Evolutionary conservation across 495 filamentous ascomycete genomes (phyloP).

Genomic region (Xylaria acuta): DNA sequence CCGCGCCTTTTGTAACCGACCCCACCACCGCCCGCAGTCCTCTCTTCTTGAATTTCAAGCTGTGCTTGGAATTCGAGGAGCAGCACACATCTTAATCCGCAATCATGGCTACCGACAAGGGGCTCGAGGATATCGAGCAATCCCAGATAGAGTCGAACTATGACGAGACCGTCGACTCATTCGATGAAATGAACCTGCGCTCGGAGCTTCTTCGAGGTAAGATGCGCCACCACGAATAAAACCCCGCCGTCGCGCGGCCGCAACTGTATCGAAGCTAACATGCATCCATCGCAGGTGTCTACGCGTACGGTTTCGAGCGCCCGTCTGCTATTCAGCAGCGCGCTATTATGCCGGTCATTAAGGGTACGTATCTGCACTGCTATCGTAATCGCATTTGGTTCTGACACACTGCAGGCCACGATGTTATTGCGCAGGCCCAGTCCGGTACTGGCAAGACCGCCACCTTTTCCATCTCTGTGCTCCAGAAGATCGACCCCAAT

Average conservation of each 20-base stretch:
- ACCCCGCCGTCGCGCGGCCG: conserved; percentile 13
- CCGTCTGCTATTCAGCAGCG: conserved; percentile 99
- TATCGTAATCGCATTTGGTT: conserved; percentile 25
- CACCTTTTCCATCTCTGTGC: conserved; percentile 97
- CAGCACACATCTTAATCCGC: conserved; percentile 59
- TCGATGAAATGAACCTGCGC: conserved; percentile 97
- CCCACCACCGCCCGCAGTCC: conserved; percentile 47
- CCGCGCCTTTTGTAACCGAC: conserved; percentile 51
- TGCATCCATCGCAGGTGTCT: conserved; percentile 71
- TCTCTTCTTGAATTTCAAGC: conserved; percentile 63
- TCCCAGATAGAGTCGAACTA: conserved; percentile 99
- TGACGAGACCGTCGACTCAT: conserved; percentile 99
- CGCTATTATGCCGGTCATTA: conserved; percentile 99
- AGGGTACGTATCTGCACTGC: conserved; percentile 71
- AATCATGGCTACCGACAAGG: conserved; percentile 97
- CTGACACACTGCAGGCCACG: conserved; percentile 69
- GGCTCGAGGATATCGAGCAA: conserved; percentile 88
- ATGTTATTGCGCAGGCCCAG: conserved; percentile 99
- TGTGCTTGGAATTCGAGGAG: conserved; percentile 75
- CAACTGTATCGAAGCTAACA: conserved; percentile 18
- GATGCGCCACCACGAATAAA: conserved; percentile 33
- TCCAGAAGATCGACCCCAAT: conserved; percentile 95
- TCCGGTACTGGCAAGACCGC: conserved; percentile 99
- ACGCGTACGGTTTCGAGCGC: conserved; percentile 99
- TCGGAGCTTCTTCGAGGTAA: conserved; percentile 94